phyloP scores from a whole-genome alignment of 176 grass and related monocot genomes.

The Canna indica region DNA sequence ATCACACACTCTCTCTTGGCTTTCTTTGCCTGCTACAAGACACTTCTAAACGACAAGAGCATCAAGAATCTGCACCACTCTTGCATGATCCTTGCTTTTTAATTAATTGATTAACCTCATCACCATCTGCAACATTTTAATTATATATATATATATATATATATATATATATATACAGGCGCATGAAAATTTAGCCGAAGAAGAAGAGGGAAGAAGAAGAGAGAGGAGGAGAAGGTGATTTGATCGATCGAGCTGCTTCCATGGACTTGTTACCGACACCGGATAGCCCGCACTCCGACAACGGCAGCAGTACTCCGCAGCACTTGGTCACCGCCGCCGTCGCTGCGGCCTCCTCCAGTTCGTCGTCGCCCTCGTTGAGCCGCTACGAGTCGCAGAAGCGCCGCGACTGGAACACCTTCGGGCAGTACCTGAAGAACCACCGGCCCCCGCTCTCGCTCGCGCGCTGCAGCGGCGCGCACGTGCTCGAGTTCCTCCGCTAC shows the following conservation, averaged over 20 bases:
- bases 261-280: conserved; percentile 65
- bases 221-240: neutral
- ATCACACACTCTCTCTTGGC: no score
- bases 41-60: neutral
- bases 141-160: no score
- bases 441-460: conserved; percentile 63
- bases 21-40: no score
- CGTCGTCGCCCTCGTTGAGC: conserved; percentile 26
- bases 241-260: neutral
- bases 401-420: conserved; percentile 90
- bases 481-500: conserved; percentile 87
- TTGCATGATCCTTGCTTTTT: no score
- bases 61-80: no score
- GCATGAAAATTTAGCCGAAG: no score
- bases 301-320: neutral
- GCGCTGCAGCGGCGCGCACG: conserved; percentile 85
- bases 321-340: neutral
- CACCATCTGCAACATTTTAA: no score
- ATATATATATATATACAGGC: no score
- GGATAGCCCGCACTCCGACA: conserved; percentile 63
- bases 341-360: neutral
- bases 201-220: neutral
- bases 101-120: no score
- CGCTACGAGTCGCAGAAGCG: conserved; percentile 50
- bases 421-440: conserved; percentile 91